phyloP scores from a whole-genome alignment of 768 basidiomycete species.

The Kwoniella bestiolae region DNA sequence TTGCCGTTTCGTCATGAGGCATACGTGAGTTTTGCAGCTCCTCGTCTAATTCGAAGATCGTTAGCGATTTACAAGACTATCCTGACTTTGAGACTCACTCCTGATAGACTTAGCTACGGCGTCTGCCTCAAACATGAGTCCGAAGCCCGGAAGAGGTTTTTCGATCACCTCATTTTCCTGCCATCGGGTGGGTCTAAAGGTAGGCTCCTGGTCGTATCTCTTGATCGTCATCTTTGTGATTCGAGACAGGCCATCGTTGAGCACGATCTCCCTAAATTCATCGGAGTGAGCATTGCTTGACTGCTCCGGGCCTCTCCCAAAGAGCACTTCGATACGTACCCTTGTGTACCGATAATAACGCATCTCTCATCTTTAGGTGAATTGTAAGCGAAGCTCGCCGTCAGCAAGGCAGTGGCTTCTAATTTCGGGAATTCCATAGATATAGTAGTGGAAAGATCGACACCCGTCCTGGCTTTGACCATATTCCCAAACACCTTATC shows the following conservation, averaged over 20 bases:
- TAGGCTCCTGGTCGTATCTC: background rate
- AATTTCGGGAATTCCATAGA: background rate
- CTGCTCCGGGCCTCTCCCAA: too few species aligned
- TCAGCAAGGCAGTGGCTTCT: background rate
- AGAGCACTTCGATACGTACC: background rate
- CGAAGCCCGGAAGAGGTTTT: background rate
- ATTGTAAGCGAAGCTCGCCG: constrained; percentile 2
- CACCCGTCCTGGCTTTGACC: background rate
- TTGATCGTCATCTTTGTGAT: background rate
- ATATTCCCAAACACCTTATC: background rate
- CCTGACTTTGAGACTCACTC: background rate
- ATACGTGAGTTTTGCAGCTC: background rate
- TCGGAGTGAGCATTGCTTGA: background rate
- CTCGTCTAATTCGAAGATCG: background rate
- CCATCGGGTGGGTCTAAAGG: background rate
- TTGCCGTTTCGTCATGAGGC: background rate
- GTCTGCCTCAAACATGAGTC: constrained; percentile 2
- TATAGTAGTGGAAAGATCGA: background rate
- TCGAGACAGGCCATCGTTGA: background rate
- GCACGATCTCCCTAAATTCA: background rate
- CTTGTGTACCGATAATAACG: background rate
- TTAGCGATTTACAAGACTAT: background rate
- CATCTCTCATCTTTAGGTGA: background rate
- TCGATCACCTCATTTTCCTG: background rate
- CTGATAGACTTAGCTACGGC: background rate